These are phyloP conservation scores for Paxillus involutus DNA, from an alignment of 768 basidiomycete species.

Conservation along the genomic window DNA sequence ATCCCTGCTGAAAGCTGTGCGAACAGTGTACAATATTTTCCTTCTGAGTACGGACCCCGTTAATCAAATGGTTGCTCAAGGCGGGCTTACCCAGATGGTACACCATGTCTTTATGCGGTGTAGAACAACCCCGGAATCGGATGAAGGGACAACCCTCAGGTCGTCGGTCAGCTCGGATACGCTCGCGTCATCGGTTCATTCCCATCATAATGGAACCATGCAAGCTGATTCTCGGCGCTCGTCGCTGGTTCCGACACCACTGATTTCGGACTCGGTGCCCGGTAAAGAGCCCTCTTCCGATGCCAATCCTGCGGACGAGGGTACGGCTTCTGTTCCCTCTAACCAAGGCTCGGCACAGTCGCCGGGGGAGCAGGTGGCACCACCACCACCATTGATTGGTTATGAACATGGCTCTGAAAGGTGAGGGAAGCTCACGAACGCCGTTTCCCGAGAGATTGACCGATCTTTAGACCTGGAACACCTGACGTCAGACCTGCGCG, in stretches of 20 bases:
- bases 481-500: constrained; percentile 28
- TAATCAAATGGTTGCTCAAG: constrained; percentile 98
- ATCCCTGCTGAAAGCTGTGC: constrained; percentile 90
- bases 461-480: constrained; percentile 3
- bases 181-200: constrained; percentile 4
- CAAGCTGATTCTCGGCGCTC: constrained; percentile 12
- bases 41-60: constrained; percentile 85
- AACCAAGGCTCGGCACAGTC: constrained; percentile 2
- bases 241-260: constrained; percentile 4
- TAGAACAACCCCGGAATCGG: constrained; percentile 26
- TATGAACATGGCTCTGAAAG: constrained; percentile 13
- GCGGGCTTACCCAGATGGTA: constrained; percentile 97
- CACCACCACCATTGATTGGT: constrained; percentile 1
- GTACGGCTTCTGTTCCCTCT: not conserved
- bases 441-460: not conserved
- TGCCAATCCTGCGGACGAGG: constrained; percentile 1
- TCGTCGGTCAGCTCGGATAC: constrained; percentile 25
- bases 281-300: not conserved
- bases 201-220: constrained; percentile 2
- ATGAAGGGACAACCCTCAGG: constrained; percentile 14
- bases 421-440: constrained; percentile 14
- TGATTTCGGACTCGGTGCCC: not conserved
- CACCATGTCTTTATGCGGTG: constrained; percentile 93
- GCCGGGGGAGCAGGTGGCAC: not conserved
- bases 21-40: constrained; percentile 98